Evolutionary conservation across 371 early-diverging fungal species (phyloP).

Genomic region (Capillidium rhysosporum): DNA sequence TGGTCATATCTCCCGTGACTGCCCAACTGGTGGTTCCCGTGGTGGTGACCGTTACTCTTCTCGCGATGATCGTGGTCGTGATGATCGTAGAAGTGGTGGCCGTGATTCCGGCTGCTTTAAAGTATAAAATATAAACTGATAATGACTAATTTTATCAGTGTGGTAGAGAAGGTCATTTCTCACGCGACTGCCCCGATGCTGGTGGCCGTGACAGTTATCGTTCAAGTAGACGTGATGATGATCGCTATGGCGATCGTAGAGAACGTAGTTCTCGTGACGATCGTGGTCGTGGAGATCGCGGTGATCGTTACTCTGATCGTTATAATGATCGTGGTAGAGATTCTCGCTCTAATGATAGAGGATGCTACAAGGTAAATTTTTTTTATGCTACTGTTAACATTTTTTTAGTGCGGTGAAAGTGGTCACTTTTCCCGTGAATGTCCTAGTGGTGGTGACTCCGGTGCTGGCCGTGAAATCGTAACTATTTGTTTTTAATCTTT

Average conservation of each 20-base stretch:
- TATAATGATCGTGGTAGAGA: slow-evolving; percentile 1
- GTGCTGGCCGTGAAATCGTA: slow-evolving; percentile 7
- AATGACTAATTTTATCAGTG: slow-evolving; percentile 11
- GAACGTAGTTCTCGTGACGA: neutral
- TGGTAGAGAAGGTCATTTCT: slow-evolving; percentile 25
- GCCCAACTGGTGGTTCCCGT: slow-evolving; percentile 8
- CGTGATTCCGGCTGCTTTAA: slow-evolving; percentile 11
- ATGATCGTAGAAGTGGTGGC: slow-evolving; percentile 8
- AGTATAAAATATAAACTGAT: slow-evolving; percentile 4
- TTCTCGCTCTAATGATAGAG: slow-evolving; percentile 4
- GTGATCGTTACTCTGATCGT: neutral
- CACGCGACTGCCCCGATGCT: slow-evolving; percentile 33
- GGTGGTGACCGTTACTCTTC: neutral
- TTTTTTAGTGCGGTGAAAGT: slow-evolving; percentile 9
- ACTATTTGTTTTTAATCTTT: slow-evolving; percentile 8
- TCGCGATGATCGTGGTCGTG: slow-evolving; percentile 8
- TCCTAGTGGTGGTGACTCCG: slow-evolving; percentile 18
- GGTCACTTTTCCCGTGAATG: slow-evolving; percentile 41
- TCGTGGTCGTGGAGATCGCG: slow-evolving; percentile 5
- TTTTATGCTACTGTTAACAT: neutral
- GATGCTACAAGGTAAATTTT: slow-evolving; percentile 8
- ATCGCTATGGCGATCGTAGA: slow-evolving; percentile 1
- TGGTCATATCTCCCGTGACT: slow-evolving; percentile 31
- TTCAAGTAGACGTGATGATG: neutral
- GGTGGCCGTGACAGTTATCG: slow-evolving; percentile 7